These are phyloP conservation scores for Colletotrichum scovillei DNA, from an alignment of 2,329 filamentous ascomycete species.

Conservation along the genomic window DNA sequence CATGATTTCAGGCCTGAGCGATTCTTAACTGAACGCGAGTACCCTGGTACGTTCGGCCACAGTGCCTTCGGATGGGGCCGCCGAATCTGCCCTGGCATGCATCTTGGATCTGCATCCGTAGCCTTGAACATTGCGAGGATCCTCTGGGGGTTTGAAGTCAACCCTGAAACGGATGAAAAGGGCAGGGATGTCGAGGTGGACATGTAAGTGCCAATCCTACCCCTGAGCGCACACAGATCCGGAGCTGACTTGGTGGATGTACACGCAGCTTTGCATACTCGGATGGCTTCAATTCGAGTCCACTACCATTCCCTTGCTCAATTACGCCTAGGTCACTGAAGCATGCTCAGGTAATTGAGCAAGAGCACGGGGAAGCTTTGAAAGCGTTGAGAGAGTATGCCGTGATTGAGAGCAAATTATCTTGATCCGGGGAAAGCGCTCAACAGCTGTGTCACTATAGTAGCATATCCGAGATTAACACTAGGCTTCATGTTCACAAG, in stretches of 20 bases:
- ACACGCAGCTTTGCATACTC: conserved; percentile 51
- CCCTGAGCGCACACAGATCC: no score
- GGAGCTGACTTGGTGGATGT: background rate
- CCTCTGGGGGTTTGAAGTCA: conserved; percentile 64
- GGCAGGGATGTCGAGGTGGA: conserved; percentile 47
- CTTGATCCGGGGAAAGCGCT: background rate
- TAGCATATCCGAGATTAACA: no score
- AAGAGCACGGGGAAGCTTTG: conserved; percentile 43
- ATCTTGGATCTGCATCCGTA: conserved; percentile 63
- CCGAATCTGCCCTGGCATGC: conserved; percentile 56
- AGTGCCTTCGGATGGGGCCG: conserved; percentile 57
- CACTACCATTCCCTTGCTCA: conserved; percentile 52
- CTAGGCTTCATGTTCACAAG: no score
- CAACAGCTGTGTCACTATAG: no score
- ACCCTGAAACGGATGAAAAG: conserved; percentile 27
- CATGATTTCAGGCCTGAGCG: conserved; percentile 51
- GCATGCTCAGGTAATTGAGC: conserved; percentile 46
- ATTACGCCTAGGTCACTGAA: conserved; percentile 48
- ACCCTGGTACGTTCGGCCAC: conserved; percentile 51
- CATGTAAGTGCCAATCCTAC: conserved; percentile 37
- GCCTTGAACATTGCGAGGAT: conserved; percentile 58
- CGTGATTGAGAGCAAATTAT: conserved; percentile 37
- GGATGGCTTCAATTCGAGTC: conserved; percentile 55
- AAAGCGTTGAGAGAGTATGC: conserved; percentile 43
- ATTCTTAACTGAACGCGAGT: conserved; percentile 47